phyloP scores from a whole-genome alignment of 2,329 filamentous ascomycete species.

The Beauveria australis region DNA sequence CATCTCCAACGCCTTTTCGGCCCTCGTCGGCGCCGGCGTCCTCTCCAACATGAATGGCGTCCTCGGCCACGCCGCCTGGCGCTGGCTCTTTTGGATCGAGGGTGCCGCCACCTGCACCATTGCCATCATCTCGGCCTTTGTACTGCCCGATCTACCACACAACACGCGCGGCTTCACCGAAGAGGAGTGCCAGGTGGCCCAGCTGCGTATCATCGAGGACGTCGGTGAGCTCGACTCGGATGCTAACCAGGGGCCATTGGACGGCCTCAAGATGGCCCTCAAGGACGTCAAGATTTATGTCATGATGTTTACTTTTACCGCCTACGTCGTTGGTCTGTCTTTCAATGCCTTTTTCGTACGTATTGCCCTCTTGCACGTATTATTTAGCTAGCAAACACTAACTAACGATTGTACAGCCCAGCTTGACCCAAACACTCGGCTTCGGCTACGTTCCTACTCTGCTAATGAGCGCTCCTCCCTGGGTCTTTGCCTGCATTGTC shows the following conservation, averaged over 20 bases:
- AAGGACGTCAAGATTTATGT: constrained; percentile 56
- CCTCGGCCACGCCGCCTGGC: constrained; percentile 47
- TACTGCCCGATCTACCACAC: constrained; percentile 46
- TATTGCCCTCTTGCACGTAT: not conserved
- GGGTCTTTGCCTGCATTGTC: constrained; percentile 50
- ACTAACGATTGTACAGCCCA: constrained; percentile 28
- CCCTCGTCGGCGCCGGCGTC: constrained; percentile 50
- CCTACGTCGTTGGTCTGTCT: constrained; percentile 50
- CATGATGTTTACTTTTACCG: constrained; percentile 54
- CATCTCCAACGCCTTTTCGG: constrained; percentile 52
- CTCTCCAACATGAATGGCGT: constrained; percentile 49
- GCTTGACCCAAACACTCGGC: constrained; percentile 44
- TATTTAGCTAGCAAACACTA: constrained; percentile 3
- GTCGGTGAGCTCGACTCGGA: constrained; percentile 49
- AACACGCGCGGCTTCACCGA: constrained; percentile 51
- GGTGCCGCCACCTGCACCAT: constrained; percentile 43
- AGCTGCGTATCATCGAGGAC: constrained; percentile 48
- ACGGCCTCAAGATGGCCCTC: constrained; percentile 49
- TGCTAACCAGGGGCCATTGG: constrained; percentile 40
- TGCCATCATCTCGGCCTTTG: constrained; percentile 37
- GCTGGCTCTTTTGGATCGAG: constrained; percentile 55
- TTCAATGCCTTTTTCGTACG: constrained; percentile 51
- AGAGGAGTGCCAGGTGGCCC: constrained; percentile 47
- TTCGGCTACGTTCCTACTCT: constrained; percentile 45
- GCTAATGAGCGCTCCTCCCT: constrained; percentile 49